phyloP scores from a whole-genome alignment of 2,329 filamentous ascomycete genomes.

The Albophoma yamanashiensis region DNA sequence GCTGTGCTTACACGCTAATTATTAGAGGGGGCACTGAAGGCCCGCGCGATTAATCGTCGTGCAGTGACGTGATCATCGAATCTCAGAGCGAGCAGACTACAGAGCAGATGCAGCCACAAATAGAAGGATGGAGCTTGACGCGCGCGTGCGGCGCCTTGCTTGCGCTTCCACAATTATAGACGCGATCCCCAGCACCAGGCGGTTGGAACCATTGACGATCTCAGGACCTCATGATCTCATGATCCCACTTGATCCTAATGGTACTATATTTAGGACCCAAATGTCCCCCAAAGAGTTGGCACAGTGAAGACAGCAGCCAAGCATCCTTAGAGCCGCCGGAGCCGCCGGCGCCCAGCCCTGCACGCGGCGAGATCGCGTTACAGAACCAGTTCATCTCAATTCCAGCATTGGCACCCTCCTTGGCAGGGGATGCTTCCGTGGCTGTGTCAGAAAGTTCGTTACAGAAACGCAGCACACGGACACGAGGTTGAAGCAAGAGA shows the following conservation, averaged over 20 bases:
- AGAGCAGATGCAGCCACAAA: neutral
- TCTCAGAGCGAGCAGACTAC: neutral
- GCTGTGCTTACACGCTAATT: too few species aligned
- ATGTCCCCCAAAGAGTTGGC: neutral
- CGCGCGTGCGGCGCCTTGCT: neutral
- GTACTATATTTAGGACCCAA: neutral
- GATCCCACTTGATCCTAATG: neutral
- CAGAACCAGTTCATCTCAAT: neutral
- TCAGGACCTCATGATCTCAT: too few species aligned
- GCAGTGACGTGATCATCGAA: neutral
- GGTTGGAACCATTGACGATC: neutral
- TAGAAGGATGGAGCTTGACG: neutral
- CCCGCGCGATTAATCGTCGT: neutral
- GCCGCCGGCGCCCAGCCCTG: too few species aligned
- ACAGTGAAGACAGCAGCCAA: neutral
- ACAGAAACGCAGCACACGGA: neutral
- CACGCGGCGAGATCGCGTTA: neutral
- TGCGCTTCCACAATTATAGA: neutral
- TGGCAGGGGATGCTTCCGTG: neutral
- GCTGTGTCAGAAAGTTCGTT: neutral
- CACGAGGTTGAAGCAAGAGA: neutral
- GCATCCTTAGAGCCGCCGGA: neutral
- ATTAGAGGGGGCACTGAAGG: neutral
- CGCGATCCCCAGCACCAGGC: neutral
- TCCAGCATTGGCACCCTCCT: neutral